A percentile compares a stretch with the other conserved stretches of the same genome.
These are phyloP conservation scores for Sugiyamaella grinbergsii DNA, from an alignment of 1,139 yeast species.

Conservation along the genomic window DNA sequence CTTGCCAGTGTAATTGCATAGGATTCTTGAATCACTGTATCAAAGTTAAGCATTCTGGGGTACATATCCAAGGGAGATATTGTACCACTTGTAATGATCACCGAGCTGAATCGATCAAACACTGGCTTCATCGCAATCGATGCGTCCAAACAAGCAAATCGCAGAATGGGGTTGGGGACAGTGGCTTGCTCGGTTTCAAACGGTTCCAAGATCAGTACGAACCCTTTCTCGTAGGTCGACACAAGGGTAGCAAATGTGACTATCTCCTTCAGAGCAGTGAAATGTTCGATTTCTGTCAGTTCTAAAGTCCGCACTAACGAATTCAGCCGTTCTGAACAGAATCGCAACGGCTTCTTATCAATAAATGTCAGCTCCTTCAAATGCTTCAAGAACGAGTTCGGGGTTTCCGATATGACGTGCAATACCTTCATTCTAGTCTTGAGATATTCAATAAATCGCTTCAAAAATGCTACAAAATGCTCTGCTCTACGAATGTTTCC, in stretches of 20 bases:
- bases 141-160: constrained; percentile 94
- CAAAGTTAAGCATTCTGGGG: constrained; percentile 94
- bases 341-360: constrained; percentile 85
- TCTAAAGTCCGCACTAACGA: constrained; percentile 87
- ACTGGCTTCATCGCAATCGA: constrained; percentile 97
- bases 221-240: constrained; percentile 92
- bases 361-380: constrained; percentile 90
- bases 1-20: constrained; percentile 95
- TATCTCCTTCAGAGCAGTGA: constrained; percentile 87
- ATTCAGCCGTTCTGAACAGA: constrained; percentile 89
- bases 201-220: constrained; percentile 88
- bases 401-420: constrained; percentile 96
- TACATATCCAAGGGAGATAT: constrained; percentile 98
- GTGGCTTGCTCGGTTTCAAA: constrained; percentile 96
- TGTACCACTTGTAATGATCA: constrained; percentile 95
- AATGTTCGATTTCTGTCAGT: constrained; percentile 85
- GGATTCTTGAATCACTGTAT: constrained; percentile 91
- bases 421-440: constrained; percentile 97
- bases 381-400: constrained; percentile 88
- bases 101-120: constrained; percentile 90
- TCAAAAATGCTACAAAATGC: constrained; percentile 89
- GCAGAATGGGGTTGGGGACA: constrained; percentile 95
- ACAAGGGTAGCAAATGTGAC: constrained; percentile 96
- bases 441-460: constrained; percentile 88
- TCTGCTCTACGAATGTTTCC: constrained; percentile 97